A percentile compares a stretch with the other conserved stretches of the same genome.
phyloP scores from a whole-genome alignment of 1,284 basidiomycete genomes.

The Butyriboletus appendiculatus region DNA sequence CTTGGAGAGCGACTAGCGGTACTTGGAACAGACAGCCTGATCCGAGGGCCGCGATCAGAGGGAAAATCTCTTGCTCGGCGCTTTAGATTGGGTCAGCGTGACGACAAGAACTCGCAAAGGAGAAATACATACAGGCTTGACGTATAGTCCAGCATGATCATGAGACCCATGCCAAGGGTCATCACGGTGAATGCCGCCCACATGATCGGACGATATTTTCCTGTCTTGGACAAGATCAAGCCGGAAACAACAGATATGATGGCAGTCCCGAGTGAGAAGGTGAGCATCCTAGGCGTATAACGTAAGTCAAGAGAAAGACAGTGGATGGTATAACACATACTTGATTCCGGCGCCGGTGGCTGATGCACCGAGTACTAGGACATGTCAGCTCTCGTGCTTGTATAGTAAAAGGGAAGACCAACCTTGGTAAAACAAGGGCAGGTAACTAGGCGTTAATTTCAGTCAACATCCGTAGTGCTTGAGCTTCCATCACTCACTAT shows the following conservation, averaged over 20 bases:
- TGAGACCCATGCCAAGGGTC: constrained; percentile 65
- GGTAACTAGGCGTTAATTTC: constrained; percentile 46
- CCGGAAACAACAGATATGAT: constrained; percentile 61
- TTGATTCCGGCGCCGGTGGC: constrained; percentile 75
- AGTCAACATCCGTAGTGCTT: constrained; percentile 5
- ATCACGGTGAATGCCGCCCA: constrained; percentile 59
- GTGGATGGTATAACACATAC: constrained; percentile 38
- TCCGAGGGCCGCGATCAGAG: constrained; percentile 60
- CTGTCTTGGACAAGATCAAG: constrained; percentile 56
- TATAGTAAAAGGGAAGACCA: not conserved
- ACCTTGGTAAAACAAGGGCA: constrained; percentile 77
- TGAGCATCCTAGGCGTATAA: constrained; percentile 60
- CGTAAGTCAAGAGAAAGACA: not conserved
- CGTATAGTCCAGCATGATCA: constrained; percentile 50
- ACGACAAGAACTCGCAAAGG: not conserved
- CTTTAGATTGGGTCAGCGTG: constrained; percentile 35
- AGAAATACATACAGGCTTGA: constrained; percentile 46
- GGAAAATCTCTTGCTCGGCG: constrained; percentile 59
- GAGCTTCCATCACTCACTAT: constrained; percentile 23
- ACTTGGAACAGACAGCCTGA: constrained; percentile 68
- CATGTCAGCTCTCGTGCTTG: constrained; percentile 29
- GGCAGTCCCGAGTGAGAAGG: constrained; percentile 69
- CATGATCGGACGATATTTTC: constrained; percentile 64
- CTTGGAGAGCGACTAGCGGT: constrained; percentile 72
- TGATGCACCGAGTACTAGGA: constrained; percentile 62